Evolutionary conservation across 2,329 filamentous ascomycete species (phyloP), one percentile per base, ranked within the genome.

Genomic region (Venturia asperata): DNA sequence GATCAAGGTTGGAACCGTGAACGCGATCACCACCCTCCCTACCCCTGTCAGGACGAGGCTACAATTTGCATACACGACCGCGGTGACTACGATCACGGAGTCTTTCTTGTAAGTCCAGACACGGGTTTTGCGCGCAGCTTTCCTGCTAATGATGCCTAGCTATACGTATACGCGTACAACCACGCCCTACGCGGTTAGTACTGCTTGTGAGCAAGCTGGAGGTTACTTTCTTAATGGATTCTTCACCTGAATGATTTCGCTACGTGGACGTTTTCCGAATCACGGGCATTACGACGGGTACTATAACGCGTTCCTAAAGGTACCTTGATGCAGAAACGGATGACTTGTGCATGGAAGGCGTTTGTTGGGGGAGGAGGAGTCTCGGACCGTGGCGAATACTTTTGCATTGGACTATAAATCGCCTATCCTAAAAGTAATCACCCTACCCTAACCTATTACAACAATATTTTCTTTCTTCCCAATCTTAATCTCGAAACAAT

Each of bases 21-120:
- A 5, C 27, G 37, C 13, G 3, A 45, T 24, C 1, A 61, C 60
- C 42, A 61, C 60, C 19, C 60, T 61, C 24, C 39, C 60, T 11
- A 61, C 60, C 7, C 39, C 60, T 27, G 15, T 45, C 39, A 61
- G 60, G 60, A 61, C 60, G 37, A 61, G 27, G 34, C 11, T 42
- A n/a, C 5, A 42, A 4, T 42, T 61, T 17, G 13, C 30, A 39
- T 61, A 61, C 17, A 43, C 39, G 5, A 61, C 60, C 43, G 60
- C n/a, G 24, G 21, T 45, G 15, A 27, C 60, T 15, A 61, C 60
- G 3, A 43, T 39, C 15, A 61, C 60, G 10, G 42, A 42, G 6
- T 24, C 60, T 17, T 13, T 27, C 42, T n/a, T n/a, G 60, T 61
- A 61, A 61, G 60, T 45, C 37, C 1, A 13, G 1, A 0, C 34